phyloP scores from a whole-genome alignment of 345 rosid species.

The Eutrema japonicum region DNA sequence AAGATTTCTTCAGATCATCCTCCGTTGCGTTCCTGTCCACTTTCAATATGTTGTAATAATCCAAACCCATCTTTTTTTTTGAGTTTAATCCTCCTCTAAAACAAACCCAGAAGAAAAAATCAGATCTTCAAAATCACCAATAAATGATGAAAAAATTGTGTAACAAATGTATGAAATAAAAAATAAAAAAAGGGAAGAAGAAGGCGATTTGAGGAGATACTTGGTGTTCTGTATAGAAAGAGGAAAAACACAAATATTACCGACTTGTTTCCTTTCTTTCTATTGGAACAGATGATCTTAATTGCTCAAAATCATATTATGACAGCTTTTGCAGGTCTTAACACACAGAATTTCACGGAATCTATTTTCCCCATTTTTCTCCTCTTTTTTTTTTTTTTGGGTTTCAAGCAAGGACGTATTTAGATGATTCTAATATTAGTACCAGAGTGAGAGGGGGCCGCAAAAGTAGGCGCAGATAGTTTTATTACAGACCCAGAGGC shows the following conservation, averaged over 20 bases:
- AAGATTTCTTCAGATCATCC: constrained; percentile 87
- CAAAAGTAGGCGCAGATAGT: constrained; percentile 19
- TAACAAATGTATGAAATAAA: neutral
- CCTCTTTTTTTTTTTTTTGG: neutral
- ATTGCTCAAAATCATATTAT: constrained; percentile 23
- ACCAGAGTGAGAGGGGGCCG: constrained; percentile 4
- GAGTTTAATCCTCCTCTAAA: neutral
- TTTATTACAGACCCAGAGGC: neutral
- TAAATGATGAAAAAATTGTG: neutral
- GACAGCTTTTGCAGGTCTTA: constrained; percentile 34
- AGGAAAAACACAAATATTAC: constrained; percentile 20
- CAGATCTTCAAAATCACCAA: constrained; percentile 29
- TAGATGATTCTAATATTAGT: constrained; percentile 36
- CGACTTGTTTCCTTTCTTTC: constrained; percentile 26
- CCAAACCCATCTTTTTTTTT: constrained; percentile 64
- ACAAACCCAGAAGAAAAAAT: constrained; percentile 22
- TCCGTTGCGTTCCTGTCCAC: constrained; percentile 81
- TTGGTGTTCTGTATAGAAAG: constrained; percentile 18
- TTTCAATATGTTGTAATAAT: constrained; percentile 78
- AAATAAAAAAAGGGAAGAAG: neutral
- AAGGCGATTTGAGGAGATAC: neutral
- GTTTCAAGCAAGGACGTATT: neutral
- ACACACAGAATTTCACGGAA: constrained; percentile 35
- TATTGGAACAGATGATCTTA: neutral
- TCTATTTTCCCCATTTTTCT: constrained; percentile 26